Base-by-base conservation (phyloP, 345 rosid genomes). In the Rhodomyrtus tomentosa region DNA sequence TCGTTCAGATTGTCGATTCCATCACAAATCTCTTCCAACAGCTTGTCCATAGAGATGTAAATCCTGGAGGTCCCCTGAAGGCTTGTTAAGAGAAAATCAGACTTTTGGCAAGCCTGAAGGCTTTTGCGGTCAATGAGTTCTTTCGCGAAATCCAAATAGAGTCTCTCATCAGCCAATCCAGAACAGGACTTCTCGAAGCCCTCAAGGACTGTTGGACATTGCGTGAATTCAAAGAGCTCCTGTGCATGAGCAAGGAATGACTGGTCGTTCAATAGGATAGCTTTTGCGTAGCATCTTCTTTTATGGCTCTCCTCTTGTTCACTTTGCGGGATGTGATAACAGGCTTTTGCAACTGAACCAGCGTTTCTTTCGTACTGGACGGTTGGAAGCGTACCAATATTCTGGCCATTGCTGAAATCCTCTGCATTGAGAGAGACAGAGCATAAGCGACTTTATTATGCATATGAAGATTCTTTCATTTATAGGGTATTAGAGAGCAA, bases 141-240 rank as follows among this genome's bases (percentile, higher is more conserved):
- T 62, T 89, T 91, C 72, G 98, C 94, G 48, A 90, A 94, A 85
- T 94, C 98, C 81, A 92, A 81, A 74, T 86, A 90, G 85, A 93
- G 93, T 89, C 83, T 90, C 81, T 82, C 84, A 29, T 88, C 85
- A 27, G 87, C 84, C 45, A 73, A 83, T 36, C 55, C 55, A 22
- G 81, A 53, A 74, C 81, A 87, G 18, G 73, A 11, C 25, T 74
- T 84, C 42, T 76, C 74, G 15, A 50, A 53, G 40, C 80, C 58
- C 86, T 85, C 86, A 52, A 84, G 53, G 51, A 81, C 45, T 14
- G 83, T 56, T 62, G 85, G 84, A 59, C 84, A 89, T 74, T 83
- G 76, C 25, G 87, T 81, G 36, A 94, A 86, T 85, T 88, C 86
- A 51, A 93, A 92, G 84, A 87, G 94, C 82, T 90, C 86, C 86